Evolutionary conservation across 169 alveolate species (phyloP), one percentile per base, ranked within the genome.

Genomic region (Cryptosporidium muris): DNA sequence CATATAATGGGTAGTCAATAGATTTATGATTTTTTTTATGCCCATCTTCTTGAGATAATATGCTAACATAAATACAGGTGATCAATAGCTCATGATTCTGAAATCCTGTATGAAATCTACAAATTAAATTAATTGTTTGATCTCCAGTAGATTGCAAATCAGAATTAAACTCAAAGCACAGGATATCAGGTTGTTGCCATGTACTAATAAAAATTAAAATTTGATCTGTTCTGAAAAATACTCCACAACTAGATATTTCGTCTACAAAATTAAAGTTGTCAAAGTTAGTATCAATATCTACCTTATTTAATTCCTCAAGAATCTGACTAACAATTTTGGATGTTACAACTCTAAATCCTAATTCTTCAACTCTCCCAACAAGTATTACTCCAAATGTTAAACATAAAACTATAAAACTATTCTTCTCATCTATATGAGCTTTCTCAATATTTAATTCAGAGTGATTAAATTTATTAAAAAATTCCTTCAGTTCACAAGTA

Each of bases 141-240:
- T 45, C 25, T 64, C 1, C 54, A 34, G 37, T 37, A 14, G 14
- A 6, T 0, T 64, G 7, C 12, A 16, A 6, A 12, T 36, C n/a
- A 16, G 47, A 0, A 8, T 34, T 34, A 8, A 43, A 36, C 36
- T 74, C 67, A 34, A 53, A 42, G 63, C n/a, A 60, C 11, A 74
- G 34, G 12, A 66, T 58, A n/a, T 45, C 43, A 58, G 60, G 49
- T 37, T 54, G 54, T 6, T 60, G n/a, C 85, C 85, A 74, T 8
- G 85, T 74, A 12, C 85, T 60, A 14, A 74, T n/a, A 45, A 74
- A 56, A 12, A 74, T 5, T 43, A 74, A 52, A 25, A 62, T 58
- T 9, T 3, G 60, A 16, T 74, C 16, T 8, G 54, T 63, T 58
- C 54, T 47, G 14, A 63, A 40, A 16, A 58, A 60, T 5, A 74